Percentiles rank a stretch among this genome's conserved stretches.
Evolutionary conservation across 371 early-diverging fungal genomes (phyloP).

Genomic region (Syncephalastrum sp.): DNA sequence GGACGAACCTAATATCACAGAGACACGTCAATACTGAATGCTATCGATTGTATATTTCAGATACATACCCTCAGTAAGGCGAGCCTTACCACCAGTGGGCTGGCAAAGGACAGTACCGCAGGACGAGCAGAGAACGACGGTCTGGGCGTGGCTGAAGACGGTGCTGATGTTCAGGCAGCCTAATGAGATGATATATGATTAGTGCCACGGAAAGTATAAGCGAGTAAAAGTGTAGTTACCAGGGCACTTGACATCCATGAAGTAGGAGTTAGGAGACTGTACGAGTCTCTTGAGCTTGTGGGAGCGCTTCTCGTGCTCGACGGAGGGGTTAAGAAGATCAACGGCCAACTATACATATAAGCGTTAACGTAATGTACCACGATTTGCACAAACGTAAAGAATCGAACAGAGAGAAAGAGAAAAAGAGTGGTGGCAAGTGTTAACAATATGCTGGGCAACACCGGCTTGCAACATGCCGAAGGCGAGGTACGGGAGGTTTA

Average conservation of each 20-base stretch:
- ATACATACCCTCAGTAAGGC: constrained; percentile 78
- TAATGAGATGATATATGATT: constrained; percentile 9
- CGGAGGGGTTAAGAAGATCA: constrained; percentile 98
- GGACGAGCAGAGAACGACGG: constrained; percentile 92
- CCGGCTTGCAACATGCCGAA: background rate
- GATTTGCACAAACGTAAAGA: background rate
- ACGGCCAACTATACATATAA: constrained; percentile 82
- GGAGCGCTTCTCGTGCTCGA: constrained; percentile 87
- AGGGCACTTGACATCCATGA: constrained; percentile 99
- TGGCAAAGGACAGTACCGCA: constrained; percentile 96
- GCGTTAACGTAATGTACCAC: background rate
- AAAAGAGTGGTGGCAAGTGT: background rate
- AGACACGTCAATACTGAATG: background rate
- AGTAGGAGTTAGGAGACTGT: constrained; percentile 98
- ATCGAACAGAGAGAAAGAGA: constrained; percentile 2
- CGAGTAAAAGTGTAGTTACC: constrained; percentile 46
- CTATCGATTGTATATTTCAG: background rate
- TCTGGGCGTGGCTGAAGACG: constrained; percentile 98
- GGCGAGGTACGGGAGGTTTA: background rate
- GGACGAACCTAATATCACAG: constrained; percentile 28
- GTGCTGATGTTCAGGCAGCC: constrained; percentile 96
- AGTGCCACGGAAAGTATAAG: background rate
- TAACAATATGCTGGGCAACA: background rate
- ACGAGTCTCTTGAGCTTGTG: constrained; percentile 99
- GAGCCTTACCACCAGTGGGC: constrained; percentile 98